Conservation (phyloP, 2,329 filamentous ascomycete genomes). For the Fusarium sp. region DNA sequence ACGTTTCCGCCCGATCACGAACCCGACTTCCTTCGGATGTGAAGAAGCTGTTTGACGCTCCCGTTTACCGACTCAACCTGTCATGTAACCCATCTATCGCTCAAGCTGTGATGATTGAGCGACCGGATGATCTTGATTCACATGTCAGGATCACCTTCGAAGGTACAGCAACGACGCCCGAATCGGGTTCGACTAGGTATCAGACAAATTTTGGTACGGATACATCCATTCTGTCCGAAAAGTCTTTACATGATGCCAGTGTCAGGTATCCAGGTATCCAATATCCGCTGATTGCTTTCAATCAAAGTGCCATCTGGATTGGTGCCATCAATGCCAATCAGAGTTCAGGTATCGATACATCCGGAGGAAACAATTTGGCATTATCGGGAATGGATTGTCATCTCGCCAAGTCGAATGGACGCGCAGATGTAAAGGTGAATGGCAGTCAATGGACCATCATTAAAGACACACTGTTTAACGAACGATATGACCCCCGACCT, state of each 20-base stretch:
- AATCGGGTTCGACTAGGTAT: neutral
- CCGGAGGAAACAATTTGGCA: neutral
- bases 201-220: conserved; percentile 1
- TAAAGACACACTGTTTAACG: neutral
- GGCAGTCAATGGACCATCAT: conserved; percentile 9
- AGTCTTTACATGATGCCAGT: neutral
- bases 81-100: neutral
- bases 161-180: neutral
- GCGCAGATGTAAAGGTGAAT: conserved; percentile 12
- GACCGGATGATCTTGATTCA: neutral
- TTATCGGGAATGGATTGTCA: conserved; percentile 17
- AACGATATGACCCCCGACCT: neutral
- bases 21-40: neutral
- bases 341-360: neutral
- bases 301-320: conserved; percentile 6
- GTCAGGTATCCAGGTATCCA: neutral
- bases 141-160: conserved; percentile 17
- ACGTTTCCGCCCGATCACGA: conserved; percentile 8
- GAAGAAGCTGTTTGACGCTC: conserved; percentile 6
- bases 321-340: neutral
- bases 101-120: neutral
- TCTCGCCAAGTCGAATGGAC: conserved; percentile 16
- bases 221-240: neutral
- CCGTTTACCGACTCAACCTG: conserved; percentile 11
- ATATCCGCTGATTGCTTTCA: conserved; percentile 22